Conservation (phyloP, 441 rosid species). For the Populus hybrid region DNA sequence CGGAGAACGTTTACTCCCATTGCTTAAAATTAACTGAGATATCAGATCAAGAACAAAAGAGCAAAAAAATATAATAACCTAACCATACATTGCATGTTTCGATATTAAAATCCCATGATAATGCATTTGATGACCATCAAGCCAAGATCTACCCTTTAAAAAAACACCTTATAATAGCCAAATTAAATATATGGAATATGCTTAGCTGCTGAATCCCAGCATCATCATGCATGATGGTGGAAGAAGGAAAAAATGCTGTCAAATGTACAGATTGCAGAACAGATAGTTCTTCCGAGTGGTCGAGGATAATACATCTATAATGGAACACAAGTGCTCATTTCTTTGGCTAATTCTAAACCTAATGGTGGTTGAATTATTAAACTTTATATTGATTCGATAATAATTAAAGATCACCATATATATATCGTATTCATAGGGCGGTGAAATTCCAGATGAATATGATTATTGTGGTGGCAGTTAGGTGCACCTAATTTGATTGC, state of each 20-base stretch:
- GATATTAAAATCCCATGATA: not conserved
- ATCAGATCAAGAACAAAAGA: not conserved
- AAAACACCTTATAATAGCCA: not conserved
- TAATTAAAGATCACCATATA: not conserved
- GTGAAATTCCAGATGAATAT: not conserved
- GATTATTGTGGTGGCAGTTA: slow-evolving; percentile 7
- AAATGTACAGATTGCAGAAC: not conserved
- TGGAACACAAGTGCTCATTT: not conserved
- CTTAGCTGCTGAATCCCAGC: not conserved
- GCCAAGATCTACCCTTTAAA: not conserved
- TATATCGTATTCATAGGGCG: not conserved
- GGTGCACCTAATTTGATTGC: slow-evolving; percentile 22
- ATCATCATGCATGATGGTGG: not conserved
- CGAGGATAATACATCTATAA: not conserved
- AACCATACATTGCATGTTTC: too few species aligned
- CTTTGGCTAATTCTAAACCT: not conserved
- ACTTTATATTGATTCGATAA: not conserved
- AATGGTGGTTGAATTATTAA: slow-evolving; percentile 15
- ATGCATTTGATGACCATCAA: too few species aligned
- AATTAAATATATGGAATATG: not conserved
- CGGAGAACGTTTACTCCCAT: too few species aligned
- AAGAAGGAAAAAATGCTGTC: not conserved
- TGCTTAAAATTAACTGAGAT: too few species aligned
- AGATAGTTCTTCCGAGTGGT: not conserved
- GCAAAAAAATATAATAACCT: too few species aligned